phyloP scores from a whole-genome alignment of 257 asterid genomes.

The Scutellaria minor region DNA sequence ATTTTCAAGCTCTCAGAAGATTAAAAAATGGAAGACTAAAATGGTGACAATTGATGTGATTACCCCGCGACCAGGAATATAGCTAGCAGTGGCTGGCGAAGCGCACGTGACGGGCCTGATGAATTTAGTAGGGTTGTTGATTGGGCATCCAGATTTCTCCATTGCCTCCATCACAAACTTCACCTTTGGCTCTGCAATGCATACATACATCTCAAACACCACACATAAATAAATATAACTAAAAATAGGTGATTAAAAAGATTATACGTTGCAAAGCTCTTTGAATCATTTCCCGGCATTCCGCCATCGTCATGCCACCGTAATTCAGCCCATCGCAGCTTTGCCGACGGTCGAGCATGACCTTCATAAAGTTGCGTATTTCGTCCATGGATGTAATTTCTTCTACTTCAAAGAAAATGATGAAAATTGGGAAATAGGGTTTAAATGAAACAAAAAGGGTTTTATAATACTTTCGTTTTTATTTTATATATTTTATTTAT shows the following conservation, averaged over 20 bases:
- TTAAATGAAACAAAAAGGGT: no score
- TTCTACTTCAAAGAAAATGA: no score
- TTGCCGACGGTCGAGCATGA: not conserved
- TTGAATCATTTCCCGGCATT: conserved; percentile 56
- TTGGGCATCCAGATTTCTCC: conserved; percentile 64
- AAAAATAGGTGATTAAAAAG: not conserved
- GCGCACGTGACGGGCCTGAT: conserved; percentile 49
- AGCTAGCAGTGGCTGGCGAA: conserved; percentile 43
- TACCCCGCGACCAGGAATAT: conserved; percentile 53
- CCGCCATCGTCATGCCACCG: conserved; percentile 45
- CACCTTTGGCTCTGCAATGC: conserved; percentile 61
- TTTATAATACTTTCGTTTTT: no score
- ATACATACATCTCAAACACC: not conserved
- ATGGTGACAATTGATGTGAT: not conserved
- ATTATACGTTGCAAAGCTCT: conserved; percentile 51
- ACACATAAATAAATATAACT: no score
- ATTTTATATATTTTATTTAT: no score
- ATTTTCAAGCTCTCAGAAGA: not conserved
- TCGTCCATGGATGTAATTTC: not conserved
- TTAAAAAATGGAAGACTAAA: not conserved
- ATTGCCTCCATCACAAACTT: conserved; percentile 57
- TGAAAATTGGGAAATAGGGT: no score
- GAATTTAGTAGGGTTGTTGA: conserved; percentile 48
- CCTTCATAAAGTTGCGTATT: not conserved
- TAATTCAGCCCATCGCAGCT: not conserved